Evolutionary conservation across 1,139 yeast genomes (phyloP), one percentile per base, ranked within the genome.

Genomic region (Lodderomyces margitis): DNA sequence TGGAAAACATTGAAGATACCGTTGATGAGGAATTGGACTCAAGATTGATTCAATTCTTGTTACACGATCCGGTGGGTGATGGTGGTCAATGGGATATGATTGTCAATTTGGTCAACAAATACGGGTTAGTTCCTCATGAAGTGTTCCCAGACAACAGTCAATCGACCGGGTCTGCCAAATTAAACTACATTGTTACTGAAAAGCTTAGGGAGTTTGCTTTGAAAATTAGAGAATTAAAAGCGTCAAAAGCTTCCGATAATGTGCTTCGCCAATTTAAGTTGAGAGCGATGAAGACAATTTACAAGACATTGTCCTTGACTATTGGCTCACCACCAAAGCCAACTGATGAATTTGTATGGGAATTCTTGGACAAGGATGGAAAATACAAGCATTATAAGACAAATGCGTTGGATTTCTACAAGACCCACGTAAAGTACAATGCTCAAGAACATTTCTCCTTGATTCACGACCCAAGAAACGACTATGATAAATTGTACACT

Each of bases 21-120:
- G 72, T 76, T 21, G 81, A 81, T 58, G 80, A 74, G 20, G 17
- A 20, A n/a, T 74, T 83, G 42, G 89, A 81, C 48, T 80, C 88
- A 0, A 74, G 94, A 53, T 60, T 85, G 43, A 76, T 85, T 39
- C 83, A 80, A 59, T 79, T 74, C 52, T 63, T 87, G 45, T 66
- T 86, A 46, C 51, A 65, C 6, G 80, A 75, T 42, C 94, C 95
- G 10, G 78, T 81, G 38, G 62, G 75, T 43, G 95, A 87, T 55
- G 95, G 95, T 51, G 95, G 95, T 38, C 95, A 87, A 62, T 87
- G 85, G 75, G 84, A 83, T 53, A 83, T 87, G 92, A 77, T 85
- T 60, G 70, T 82, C 34, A 85, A 85, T 59, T 61, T 87, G 47
- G 76, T 87, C 41, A 78, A 78, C 49, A 87, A 87, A 61, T 87